Evolutionary conservation across 768 basidiomycete genomes (phyloP).

Genomic region (Pulveroboletus ravenelii): DNA sequence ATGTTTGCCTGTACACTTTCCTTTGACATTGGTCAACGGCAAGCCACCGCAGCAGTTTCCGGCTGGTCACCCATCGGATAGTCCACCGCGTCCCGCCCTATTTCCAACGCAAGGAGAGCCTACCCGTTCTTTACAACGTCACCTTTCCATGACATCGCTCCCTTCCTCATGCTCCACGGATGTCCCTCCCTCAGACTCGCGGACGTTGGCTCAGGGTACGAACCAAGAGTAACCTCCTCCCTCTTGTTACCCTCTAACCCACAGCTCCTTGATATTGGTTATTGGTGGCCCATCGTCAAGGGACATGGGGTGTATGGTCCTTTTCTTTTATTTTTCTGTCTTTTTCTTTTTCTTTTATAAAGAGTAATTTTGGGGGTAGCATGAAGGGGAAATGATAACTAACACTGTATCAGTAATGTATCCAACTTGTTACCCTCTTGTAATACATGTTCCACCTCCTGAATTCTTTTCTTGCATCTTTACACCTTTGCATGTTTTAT

Average conservation of each 20-base stretch:
- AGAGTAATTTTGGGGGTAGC: constrained; percentile 3
- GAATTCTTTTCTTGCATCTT: background rate
- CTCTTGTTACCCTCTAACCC: background rate
- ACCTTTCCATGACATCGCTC: constrained; percentile 24
- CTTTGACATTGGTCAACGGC: constrained; percentile 25
- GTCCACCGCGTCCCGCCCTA: background rate
- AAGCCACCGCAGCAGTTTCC: constrained; percentile 31
- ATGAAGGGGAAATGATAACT: constrained; percentile 7
- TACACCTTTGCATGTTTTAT: no score
- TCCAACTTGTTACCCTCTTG: constrained; percentile 21
- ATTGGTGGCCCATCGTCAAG: background rate
- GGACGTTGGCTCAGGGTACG: constrained; percentile 17
- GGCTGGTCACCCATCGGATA: constrained; percentile 17
- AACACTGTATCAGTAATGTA: constrained; percentile 25
- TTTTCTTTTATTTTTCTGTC: constrained; percentile 4
- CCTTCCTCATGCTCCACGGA: constrained; percentile 11
- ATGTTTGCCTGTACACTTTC: constrained; percentile 1
- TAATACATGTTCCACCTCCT: constrained; percentile 12
- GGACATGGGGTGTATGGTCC: constrained; percentile 1
- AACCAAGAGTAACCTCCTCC: constrained; percentile 6
- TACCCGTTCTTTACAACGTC: constrained; percentile 24
- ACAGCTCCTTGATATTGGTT: background rate
- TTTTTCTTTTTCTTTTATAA: constrained; percentile 6
- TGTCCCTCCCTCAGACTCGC: constrained; percentile 18
- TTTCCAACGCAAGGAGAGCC: constrained; percentile 10